Evolutionary conservation across 805 yeast genomes (phyloP), one percentile per base, ranked within the genome.

Genomic region (Ogataea methanolica): DNA sequence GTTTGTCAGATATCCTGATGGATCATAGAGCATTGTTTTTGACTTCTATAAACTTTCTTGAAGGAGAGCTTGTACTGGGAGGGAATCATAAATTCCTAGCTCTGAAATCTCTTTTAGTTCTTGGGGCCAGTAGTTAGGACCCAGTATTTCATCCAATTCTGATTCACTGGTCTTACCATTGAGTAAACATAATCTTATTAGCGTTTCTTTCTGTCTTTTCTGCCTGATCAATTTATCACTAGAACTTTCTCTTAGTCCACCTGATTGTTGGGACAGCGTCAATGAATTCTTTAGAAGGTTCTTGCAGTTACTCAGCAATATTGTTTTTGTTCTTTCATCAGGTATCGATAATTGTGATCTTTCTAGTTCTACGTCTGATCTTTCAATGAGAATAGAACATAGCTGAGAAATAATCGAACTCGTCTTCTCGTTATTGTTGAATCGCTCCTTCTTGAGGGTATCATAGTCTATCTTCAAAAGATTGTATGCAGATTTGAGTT

Each of bases 291-390:
- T 76, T 35, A 76, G 59, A 34, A 77, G 64, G 3, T 68, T 72
- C 38, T 63, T 70, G 40, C 71, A 60, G 47, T 79, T 79, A 12
- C 62, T 59, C 6, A 64, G 47, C 17, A 79, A 59, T 0, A 73
- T 55, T 2, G 48, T 52, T 17, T 49, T 66, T 15, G 65, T 64
- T 2, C 50, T 48, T 0, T 76, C 70, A 22, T 63, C 59, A 9
- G 63, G 66, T 23, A 45, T 50, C 0, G 57, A 43, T 4, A 75
- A 33, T 40, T 66, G 69, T n/a, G 73, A 63, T 46, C 82, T 63
- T 56, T 76, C 81, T 12, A 75, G 55, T 46, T 77, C 82, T 4
- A 78, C 67, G 55, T 79, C 83, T 1, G 79, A 72, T 42, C 83
- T 63, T 33, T 76, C 79, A n/a, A 77, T 72, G 33, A 71, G 54